Evolutionary conservation across 257 asterid species (phyloP).

Genomic region (Thymus quinquecostatus): DNA sequence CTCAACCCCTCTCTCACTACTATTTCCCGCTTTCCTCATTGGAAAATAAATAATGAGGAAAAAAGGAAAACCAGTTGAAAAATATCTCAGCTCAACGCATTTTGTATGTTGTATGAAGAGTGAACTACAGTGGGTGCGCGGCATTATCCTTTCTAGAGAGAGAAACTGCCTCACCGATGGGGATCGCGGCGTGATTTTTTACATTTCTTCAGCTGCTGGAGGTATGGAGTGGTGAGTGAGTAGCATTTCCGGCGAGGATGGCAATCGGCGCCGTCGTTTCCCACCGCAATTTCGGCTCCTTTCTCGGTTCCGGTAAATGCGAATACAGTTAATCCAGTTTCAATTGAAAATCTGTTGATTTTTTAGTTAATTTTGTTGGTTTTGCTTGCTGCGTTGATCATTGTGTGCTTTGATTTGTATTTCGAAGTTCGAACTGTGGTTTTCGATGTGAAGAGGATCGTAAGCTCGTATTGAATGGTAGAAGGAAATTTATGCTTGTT

Average conservation of each 20-base stretch:
- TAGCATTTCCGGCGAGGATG: constrained; percentile 53
- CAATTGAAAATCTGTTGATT: neutral
- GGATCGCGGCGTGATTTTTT: neutral
- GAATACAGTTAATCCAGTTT: constrained; percentile 2
- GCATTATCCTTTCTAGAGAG: constrained; percentile 34
- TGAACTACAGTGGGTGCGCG: constrained; percentile 20
- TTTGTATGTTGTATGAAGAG: constrained; percentile 37
- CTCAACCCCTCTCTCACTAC: constrained; percentile 31
- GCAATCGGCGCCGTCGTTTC: constrained; percentile 78
- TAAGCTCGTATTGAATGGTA: neutral
- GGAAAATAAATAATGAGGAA: constrained; percentile 13
- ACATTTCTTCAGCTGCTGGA: constrained; percentile 1
- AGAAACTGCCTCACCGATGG: constrained; percentile 12
- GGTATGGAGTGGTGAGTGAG: constrained; percentile 5
- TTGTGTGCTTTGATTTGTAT: neutral
- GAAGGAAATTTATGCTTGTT: neutral
- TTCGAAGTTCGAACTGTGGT: neutral
- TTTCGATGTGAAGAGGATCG: neutral
- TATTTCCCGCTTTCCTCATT: constrained; percentile 28
- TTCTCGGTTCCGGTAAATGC: constrained; percentile 62
- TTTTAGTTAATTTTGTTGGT: neutral
- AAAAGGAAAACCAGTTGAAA: constrained; percentile 1
- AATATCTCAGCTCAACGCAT: constrained; percentile 27
- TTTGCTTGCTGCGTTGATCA: constrained; percentile 16
- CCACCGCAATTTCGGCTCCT: constrained; percentile 70